These are phyloP conservation scores for Taxillus chinensis DNA, from an alignment of 164 flowering plant species.

Conservation along the genomic window DNA sequence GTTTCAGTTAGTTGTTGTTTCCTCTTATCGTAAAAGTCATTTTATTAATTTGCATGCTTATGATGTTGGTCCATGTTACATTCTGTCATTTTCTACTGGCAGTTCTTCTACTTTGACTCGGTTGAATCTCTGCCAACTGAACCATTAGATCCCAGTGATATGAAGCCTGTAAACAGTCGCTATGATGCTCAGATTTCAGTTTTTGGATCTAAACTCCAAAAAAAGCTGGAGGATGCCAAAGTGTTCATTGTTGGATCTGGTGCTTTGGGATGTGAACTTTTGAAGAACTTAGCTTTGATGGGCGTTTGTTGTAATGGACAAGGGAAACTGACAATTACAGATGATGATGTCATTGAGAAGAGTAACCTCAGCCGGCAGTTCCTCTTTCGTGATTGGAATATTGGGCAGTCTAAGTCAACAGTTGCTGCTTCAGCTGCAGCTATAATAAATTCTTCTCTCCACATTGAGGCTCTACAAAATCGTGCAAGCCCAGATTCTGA, in stretches of 20 bases:
- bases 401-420: slow-evolving; percentile 86
- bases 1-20: too few species aligned
- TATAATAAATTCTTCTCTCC: slow-evolving; percentile 44
- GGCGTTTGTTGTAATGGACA: slow-evolving; percentile 54
- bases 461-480: slow-evolving; percentile 73
- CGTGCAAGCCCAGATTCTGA: slow-evolving; percentile 41
- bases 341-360: slow-evolving; percentile 92
- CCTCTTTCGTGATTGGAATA: slow-evolving; percentile 90
- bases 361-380: slow-evolving; percentile 89
- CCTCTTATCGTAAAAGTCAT: too few species aligned
- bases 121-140: slow-evolving; percentile 69
- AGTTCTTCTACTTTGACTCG: slow-evolving; percentile 81
- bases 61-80: too few species aligned
- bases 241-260: slow-evolving; percentile 80
- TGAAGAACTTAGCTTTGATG: slow-evolving; percentile 78
- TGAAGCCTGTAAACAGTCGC: slow-evolving; percentile 57
- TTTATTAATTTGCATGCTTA: too few species aligned
- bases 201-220: slow-evolving; percentile 73
- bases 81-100: slow-evolving; percentile 4
- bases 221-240: slow-evolving; percentile 66
- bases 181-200: slow-evolving; percentile 91
- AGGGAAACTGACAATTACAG: slow-evolving; percentile 74
- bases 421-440: slow-evolving; percentile 80
- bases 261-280: slow-evolving; percentile 86
- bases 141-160: slow-evolving; percentile 44